Evolutionary conservation across 495 filamentous ascomycete genomes (phyloP), one percentile per base, ranked within the genome.

Genomic region (Lepidopterella palustris): DNA sequence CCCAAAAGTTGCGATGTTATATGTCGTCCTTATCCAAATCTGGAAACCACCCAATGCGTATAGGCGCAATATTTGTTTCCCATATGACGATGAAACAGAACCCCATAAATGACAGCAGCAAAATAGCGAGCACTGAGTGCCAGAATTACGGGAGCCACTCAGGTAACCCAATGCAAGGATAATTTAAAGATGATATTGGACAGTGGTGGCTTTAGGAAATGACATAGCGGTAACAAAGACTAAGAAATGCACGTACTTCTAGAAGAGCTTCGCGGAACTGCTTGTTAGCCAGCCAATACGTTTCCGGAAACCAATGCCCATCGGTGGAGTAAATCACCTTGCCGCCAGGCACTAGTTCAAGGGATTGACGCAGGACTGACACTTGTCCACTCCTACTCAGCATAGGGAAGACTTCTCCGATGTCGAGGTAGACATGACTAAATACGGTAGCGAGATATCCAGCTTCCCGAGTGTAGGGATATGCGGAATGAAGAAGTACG

Each of bases 241-340:
- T 26, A 8, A 27, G 23, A 27, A 15, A 35, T 42, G 39, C 28
- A 58, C 66, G 59, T 60, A 89, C 86, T 61, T 74, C 80, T 66
- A 87, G 81, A 31, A 95, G 73, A 8, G 81, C 87, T 56, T 90
- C 84, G 23, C 90, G 81, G 60, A 92, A 85, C 70, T 96, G 90
- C 54, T 78, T 77, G 54, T 87, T 85, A 15, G 89, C 88, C 32
- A 93, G 75, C 68, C 88, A 81, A 68, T 84, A 96, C 1, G 87
- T 89, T 71, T 96, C 91, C 0, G 91, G 87, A 60, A 89, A 89
- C 69, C 80, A 87, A 67, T 91, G 87, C 0, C 88, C 90, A 71
- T 95, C 90, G 0, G 87, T 90, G 59, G 88, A 91, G 85, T 89
- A 96, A 1, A 92, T 67, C 2, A 96, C 72, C 70, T 93, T 93